These are phyloP conservation scores for Ceratorhiza oryzae-sativae DNA, from an alignment of 1,284 basidiomycete species.

Conservation along the genomic window DNA sequence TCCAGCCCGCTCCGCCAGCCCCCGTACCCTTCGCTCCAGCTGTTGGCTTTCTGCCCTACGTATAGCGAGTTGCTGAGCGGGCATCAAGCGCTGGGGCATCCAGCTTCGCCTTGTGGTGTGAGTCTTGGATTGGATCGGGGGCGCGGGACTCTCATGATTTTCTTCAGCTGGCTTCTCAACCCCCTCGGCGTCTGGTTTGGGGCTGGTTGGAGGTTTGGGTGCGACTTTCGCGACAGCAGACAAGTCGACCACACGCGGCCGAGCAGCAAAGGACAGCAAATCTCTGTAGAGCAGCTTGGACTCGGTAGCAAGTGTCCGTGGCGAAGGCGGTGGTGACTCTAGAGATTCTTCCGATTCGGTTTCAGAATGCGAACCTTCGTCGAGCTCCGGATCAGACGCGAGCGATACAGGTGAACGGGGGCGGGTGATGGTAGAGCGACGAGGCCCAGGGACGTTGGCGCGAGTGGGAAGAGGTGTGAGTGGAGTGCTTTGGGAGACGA, in stretches of 20 bases:
- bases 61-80: constrained; percentile 79
- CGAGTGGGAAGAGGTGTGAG: constrained; percentile 33
- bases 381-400: constrained; percentile 54
- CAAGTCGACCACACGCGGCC: constrained; percentile 82
- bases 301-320: constrained; percentile 76
- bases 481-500: constrained; percentile 52
- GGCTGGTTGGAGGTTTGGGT: constrained; percentile 38
- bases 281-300: constrained; percentile 83
- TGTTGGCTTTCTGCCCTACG: constrained; percentile 75
- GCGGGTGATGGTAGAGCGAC: constrained; percentile 53
- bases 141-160: constrained; percentile 43
- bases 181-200: constrained; percentile 49
- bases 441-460: too few relatives aligned
- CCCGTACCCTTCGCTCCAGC: constrained; percentile 71
- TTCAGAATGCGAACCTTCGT: constrained; percentile 57
- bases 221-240: constrained; percentile 55
- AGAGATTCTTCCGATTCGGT: constrained; percentile 48
- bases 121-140: not conserved
- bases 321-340: constrained; percentile 54
- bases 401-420: constrained; percentile 67
- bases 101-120: constrained; percentile 54
- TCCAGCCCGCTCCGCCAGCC: constrained; percentile 53
- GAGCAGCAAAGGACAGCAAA: constrained; percentile 80
- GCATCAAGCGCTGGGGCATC: constrained; percentile 77
- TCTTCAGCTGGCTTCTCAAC: constrained; percentile 50